Conservation (phyloP, 2,329 filamentous ascomycete genomes). For the Arthrobotrys iridis region DNA sequence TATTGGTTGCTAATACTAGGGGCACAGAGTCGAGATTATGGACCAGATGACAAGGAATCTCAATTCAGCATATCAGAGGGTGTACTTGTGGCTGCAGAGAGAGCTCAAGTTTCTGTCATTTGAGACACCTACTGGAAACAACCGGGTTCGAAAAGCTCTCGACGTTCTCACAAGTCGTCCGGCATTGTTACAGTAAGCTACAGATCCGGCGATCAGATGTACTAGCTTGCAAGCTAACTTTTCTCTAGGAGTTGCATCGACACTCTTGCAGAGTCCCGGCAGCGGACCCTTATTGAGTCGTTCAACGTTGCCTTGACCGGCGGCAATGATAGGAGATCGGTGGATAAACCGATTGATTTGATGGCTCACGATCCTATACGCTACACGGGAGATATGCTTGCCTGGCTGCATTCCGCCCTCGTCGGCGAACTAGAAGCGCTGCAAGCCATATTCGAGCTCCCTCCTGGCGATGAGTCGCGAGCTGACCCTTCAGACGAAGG, state of each 20-base stretch:
- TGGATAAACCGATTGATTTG: constrained; percentile 88
- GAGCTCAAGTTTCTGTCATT: constrained; percentile 93
- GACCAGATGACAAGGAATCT: constrained; percentile 87
- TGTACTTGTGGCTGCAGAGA: constrained; percentile 93
- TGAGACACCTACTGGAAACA: constrained; percentile 91
- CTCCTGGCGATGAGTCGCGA: constrained; percentile 79
- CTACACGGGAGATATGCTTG: constrained; percentile 96
- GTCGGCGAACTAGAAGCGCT: constrained; percentile 94
- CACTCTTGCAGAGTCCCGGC: constrained; percentile 88
- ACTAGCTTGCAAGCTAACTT: background rate
- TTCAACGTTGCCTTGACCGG: constrained; percentile 91
- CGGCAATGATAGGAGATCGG: constrained; percentile 67
- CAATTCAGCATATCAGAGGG: constrained; percentile 90
- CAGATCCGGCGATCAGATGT: background rate
- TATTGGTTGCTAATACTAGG: background rate
- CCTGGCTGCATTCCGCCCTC: constrained; percentile 92
- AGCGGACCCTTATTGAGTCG: constrained; percentile 84
- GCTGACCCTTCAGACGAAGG: constrained; percentile 81
- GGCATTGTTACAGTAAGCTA: constrained; percentile 76
- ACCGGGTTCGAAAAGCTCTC: constrained; percentile 82
- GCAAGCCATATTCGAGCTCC: constrained; percentile 88
- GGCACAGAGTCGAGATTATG: constrained; percentile 87
- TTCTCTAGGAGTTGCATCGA: constrained; percentile 76
- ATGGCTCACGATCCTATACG: constrained; percentile 89
- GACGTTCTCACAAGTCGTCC: constrained; percentile 89